phyloP scores from a whole-genome alignment of 75 land plant species.

The Pinus tabuliformis region DNA sequence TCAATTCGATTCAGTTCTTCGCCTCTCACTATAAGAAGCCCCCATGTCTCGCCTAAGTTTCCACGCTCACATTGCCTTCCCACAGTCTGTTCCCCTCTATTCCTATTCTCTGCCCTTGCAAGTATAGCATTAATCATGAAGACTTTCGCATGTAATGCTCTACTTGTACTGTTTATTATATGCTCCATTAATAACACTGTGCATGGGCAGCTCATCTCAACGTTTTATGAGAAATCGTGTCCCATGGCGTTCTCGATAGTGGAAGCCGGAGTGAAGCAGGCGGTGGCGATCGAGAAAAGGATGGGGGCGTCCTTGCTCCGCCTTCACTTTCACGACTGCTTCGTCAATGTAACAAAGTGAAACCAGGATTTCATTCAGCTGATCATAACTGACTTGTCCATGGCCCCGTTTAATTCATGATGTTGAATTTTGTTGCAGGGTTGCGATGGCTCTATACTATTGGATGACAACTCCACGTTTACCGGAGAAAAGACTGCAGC shows the following conservation, averaged over 20 bases:
- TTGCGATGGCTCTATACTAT: slow-evolving; percentile 36
- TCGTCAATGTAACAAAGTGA: background rate
- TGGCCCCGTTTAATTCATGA: too few species aligned
- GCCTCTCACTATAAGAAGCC: too few species aligned
- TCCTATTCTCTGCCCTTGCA: too few species aligned
- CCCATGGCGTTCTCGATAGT: background rate
- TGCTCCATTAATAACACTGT: background rate
- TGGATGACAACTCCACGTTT: slow-evolving; percentile 31
- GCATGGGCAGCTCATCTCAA: slow-evolving; percentile 11
- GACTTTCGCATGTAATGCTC: too few species aligned
- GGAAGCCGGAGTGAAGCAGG: background rate
- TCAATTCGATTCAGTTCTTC: too few species aligned
- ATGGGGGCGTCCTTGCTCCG: slow-evolving; percentile 16
- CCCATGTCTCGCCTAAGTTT: too few species aligned
- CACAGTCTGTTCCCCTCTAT: too few species aligned
- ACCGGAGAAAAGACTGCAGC: slow-evolving; percentile 32
- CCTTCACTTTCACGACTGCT: slow-evolving; percentile 13
- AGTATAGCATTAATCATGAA: too few species aligned
- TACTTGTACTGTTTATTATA: too few species aligned
- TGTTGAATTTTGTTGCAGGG: slow-evolving; percentile 18
- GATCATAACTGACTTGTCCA: too few species aligned
- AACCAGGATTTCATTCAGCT: too few species aligned
- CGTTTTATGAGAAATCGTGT: slow-evolving; percentile 12
- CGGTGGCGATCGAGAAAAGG: background rate
- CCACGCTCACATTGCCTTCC: too few species aligned